Conservation (phyloP, 768 basidiomycete species). For the Mrakia blollopis region DNA sequence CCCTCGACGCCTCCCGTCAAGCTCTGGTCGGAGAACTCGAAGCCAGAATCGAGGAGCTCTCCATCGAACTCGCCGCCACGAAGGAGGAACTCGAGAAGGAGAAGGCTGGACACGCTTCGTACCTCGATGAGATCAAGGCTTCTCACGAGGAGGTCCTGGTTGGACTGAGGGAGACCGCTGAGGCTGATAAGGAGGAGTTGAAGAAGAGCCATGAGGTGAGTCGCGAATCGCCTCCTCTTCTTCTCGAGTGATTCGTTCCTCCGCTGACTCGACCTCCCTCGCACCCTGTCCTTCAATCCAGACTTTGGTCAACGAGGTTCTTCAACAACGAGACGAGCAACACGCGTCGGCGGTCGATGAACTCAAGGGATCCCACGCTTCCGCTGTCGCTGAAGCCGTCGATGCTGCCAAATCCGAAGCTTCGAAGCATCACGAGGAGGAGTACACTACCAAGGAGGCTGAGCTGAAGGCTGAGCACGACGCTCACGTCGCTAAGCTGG, state of each 20-base stretch:
- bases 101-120: neutral
- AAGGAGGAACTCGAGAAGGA: neutral
- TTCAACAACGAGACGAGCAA: neutral
- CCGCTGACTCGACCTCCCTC: neutral
- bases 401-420: constrained; percentile 11
- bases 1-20: neutral
- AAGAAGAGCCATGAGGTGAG: constrained; percentile 15
- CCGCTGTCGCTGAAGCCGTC: constrained; percentile 11
- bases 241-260: neutral
- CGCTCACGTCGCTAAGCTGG: neutral
- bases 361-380: neutral
- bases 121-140: constrained; percentile 4
- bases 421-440: neutral
- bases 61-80: neutral
- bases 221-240: neutral
- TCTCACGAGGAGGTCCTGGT: neutral
- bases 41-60: constrained; percentile 18
- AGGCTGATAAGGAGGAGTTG: neutral
- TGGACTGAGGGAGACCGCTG: neutral
- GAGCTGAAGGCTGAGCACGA: constrained; percentile 17
- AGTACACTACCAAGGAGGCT: neutral
- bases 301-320: neutral
- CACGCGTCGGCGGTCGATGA: neutral
- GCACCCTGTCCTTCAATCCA: neutral
- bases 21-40: constrained; percentile 16